These are phyloP conservation scores for Erysimum cheiri DNA, from an alignment of 441 rosid species.

Conservation along the genomic window DNA sequence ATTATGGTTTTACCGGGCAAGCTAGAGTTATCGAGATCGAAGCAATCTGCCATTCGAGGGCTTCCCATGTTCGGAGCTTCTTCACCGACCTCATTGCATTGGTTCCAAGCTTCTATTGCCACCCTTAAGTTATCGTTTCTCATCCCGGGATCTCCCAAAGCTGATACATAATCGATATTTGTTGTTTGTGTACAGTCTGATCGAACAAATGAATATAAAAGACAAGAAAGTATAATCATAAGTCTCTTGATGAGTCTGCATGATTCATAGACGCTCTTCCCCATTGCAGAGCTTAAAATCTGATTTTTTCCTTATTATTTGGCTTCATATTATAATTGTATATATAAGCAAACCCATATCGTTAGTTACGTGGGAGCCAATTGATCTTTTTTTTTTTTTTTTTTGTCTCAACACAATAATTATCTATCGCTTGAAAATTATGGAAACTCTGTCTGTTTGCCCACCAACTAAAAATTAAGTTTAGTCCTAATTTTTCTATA, in stretches of 20 bases:
- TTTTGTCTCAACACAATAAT: background rate
- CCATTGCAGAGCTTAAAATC: constrained; percentile 18
- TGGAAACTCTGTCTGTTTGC: background rate
- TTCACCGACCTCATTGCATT: constrained; percentile 69
- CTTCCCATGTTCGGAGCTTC: constrained; percentile 74
- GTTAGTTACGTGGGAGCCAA: background rate
- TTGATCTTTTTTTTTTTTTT: background rate
- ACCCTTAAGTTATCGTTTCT: constrained; percentile 63
- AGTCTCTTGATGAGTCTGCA: constrained; percentile 29
- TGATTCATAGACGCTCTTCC: constrained; percentile 23
- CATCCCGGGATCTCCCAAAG: constrained; percentile 73
- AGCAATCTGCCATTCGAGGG: constrained; percentile 78
- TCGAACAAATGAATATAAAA: constrained; percentile 30
- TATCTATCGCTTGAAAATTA: background rate
- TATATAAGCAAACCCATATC: constrained; percentile 27
- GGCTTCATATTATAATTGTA: constrained; percentile 12
- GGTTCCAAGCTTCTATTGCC: constrained; percentile 78
- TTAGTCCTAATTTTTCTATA: background rate
- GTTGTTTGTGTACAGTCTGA: constrained; percentile 21
- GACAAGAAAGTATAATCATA: constrained; percentile 34
- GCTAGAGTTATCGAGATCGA: constrained; percentile 52
- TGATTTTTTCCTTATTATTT: background rate
- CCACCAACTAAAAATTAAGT: constrained; percentile 6
- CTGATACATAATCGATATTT: constrained; percentile 40
- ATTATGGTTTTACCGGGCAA: constrained; percentile 35